Base-by-base conservation (phyloP, 164 flowering plant species). In the Liquidambar formosana region DNA sequence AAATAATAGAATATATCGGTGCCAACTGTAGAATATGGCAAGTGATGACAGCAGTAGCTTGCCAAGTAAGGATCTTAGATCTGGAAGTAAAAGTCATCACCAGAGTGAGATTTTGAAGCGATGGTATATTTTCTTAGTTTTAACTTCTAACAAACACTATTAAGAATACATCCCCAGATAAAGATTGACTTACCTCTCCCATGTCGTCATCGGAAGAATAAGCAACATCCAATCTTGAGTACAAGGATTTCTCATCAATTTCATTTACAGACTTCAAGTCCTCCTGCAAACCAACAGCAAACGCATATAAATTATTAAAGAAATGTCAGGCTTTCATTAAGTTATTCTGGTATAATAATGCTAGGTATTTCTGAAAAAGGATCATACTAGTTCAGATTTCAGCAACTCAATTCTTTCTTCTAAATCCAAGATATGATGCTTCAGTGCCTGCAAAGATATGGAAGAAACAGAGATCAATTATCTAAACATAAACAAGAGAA, bases 351-450 rank as follows among this genome's bases (percentile, higher is more conserved):
- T 19, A 61, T 65, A 10, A 60, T 10, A 59, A 6, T 14, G 54
- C 22, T 12, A 59, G 19, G 5, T 46, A 52, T 61, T 70, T 27
- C 9, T 12, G 41, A 18, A 41, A 44, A 66, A 28, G 33, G 70
- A 63, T 33, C 82, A 62, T 83, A 91, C 96, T 53, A 86, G 79
- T 72, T 85, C 91, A 46, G 82, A 79, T 74, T 82, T 86, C 76
- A 91, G 65, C 77, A 82, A 47, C 74, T 84, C 85, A 63, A 91
- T 83, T 72, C 76, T 82, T 53, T 83, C 86, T 52, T 67, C 77
- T 48, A 91, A 78, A 64, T 83, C 90, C 63, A 66, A 69, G 52
- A 89, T 77, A 71, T 91, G 98, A 82, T 89, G 92, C 76, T 79
- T 85, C 57, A 91, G 76, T 53, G 90, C 97, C 97, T 93, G 83